These are phyloP conservation scores for Glycyrrhiza uralensis DNA, from an alignment of 306 rosid species.

Conservation along the genomic window DNA sequence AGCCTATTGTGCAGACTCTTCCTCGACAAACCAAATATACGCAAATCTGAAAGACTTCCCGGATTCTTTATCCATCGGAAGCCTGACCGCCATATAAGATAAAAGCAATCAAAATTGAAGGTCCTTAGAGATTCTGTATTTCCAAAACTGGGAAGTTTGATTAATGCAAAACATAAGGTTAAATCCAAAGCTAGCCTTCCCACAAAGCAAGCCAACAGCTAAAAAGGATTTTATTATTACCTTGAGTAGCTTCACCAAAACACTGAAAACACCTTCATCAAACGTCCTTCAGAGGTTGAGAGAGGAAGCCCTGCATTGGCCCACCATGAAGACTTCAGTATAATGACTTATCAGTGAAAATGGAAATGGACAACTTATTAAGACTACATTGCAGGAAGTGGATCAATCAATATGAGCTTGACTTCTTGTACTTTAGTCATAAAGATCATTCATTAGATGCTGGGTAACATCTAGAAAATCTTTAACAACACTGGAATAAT, in stretches of 20 bases:
- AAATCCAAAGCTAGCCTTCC: neutral
- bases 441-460: neutral
- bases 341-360: slow-evolving; percentile 20
- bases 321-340: slow-evolving; percentile 26
- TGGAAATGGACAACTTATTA: neutral
- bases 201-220: neutral
- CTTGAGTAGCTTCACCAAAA: slow-evolving; percentile 44
- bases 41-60: slow-evolving; percentile 45
- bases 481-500: neutral
- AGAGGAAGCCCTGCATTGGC: slow-evolving; percentile 46
- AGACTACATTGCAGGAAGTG: neutral
- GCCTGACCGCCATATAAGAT: slow-evolving; percentile 35
- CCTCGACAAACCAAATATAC: slow-evolving; percentile 35
- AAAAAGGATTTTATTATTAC: slow-evolving; percentile 18
- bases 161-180: neutral
- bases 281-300: slow-evolving; percentile 41
- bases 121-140: neutral
- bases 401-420: neutral
- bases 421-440: too few relatives aligned
- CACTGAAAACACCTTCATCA: slow-evolving; percentile 39
- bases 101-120: neutral
- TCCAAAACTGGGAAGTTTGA: neutral
- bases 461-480: neutral
- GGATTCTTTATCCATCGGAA: slow-evolving; percentile 28
- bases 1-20: slow-evolving; percentile 41